These are phyloP conservation scores for Nepenthes mirabilis DNA, from an alignment of 148 eudicot species.

Conservation along the genomic window DNA sequence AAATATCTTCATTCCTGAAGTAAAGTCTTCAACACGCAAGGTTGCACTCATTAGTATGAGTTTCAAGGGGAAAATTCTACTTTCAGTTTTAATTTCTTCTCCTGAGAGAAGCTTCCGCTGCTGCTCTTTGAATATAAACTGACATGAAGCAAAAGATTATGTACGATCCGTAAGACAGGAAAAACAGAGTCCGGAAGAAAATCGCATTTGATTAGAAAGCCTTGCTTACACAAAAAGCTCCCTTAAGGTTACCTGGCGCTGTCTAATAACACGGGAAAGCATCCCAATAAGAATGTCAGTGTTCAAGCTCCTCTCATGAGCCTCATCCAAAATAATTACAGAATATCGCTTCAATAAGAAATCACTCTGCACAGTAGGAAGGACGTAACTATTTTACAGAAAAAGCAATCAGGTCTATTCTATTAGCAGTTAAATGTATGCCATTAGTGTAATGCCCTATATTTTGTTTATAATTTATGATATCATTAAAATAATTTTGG, in stretches of 20 bases:
- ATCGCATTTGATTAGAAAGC: not conserved
- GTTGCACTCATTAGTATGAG: slow-evolving; percentile 98
- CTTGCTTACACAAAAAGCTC: not conserved
- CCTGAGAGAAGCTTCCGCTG: slow-evolving; percentile 34
- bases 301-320: slow-evolving; percentile 94
- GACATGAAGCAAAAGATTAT: not conserved
- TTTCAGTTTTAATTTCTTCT: slow-evolving; percentile 22
- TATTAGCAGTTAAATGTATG: not conserved
- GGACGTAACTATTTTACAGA: not conserved
- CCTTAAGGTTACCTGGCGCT: slow-evolving; percentile 45
- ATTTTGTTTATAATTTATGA: too few relatives aligned
- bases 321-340: slow-evolving; percentile 83
- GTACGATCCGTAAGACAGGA: not conserved
- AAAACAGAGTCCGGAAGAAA: not conserved
- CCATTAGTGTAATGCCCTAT: not conserved
- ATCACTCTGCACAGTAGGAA: slow-evolving; percentile 45
- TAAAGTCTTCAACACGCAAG: slow-evolving; percentile 76
- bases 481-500: too few relatives aligned
- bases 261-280: slow-evolving; percentile 69
- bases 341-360: slow-evolving; percentile 69
- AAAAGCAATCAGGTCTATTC: not conserved
- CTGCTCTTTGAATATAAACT: slow-evolving; percentile 50
- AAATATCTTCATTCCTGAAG: slow-evolving; percentile 49
- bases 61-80: slow-evolving; percentile 45
- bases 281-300: slow-evolving; percentile 93